phyloP scores from a whole-genome alignment of 768 basidiomycete genomes.

The Trametes meyenii region DNA sequence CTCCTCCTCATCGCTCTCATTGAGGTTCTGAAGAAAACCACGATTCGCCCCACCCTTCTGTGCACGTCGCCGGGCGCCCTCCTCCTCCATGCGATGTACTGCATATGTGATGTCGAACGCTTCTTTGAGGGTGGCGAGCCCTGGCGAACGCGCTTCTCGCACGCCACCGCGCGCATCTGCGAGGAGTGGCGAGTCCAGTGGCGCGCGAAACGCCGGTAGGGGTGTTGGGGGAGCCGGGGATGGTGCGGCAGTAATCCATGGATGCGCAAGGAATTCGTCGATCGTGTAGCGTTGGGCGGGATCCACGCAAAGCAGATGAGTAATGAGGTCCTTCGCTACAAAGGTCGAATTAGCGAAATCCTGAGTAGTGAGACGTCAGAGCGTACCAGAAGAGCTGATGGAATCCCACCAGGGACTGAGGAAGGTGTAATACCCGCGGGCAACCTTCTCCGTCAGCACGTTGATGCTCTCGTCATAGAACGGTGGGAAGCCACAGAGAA shows the following conservation, averaged over 20 bases:
- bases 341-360: neutral
- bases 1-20: conserved; percentile 85
- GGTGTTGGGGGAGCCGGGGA: conserved; percentile 72
- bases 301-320: conserved; percentile 93
- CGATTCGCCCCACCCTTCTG: conserved; percentile 83
- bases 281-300: conserved; percentile 96
- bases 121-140: conserved; percentile 91
- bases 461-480: conserved; percentile 99
- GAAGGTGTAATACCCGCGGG: conserved; percentile 96
- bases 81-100: conserved; percentile 99
- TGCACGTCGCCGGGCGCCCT: conserved; percentile 84
- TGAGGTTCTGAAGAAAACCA: conserved; percentile 82
- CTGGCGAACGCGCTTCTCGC: conserved; percentile 82
- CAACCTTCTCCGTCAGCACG: conserved; percentile 97
- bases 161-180: conserved; percentile 65
- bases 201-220: conserved; percentile 42
- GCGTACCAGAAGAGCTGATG: conserved; percentile 75
- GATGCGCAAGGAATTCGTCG: conserved; percentile 95
- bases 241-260: conserved; percentile 84
- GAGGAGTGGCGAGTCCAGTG: conserved; percentile 90
- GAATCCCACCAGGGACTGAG: conserved; percentile 99
- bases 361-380: neutral
- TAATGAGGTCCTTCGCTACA: conserved; percentile 92
- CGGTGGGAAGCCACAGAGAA: conserved; percentile 96
- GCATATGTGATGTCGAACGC: conserved; percentile 99